These are phyloP conservation scores for Penicillium verrucosum DNA, from an alignment of 2,329 filamentous ascomycete genomes.

Conservation along the genomic window DNA sequence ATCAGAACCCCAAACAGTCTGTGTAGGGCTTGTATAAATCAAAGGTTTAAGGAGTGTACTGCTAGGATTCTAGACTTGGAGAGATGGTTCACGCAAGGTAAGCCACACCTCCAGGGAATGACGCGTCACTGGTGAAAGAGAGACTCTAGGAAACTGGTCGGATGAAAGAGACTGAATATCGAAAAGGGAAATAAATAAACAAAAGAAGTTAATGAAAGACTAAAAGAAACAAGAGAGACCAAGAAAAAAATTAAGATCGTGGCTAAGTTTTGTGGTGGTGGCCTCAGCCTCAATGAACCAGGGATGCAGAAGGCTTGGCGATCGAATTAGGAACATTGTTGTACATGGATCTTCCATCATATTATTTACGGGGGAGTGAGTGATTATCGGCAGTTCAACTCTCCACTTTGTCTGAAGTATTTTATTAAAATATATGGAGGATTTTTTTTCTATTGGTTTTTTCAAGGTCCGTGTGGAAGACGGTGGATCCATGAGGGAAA, in stretches of 20 bases:
- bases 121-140: slow-evolving; percentile 11
- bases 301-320: slow-evolving; percentile 12
- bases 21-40: neutral
- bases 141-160: slow-evolving; percentile 4
- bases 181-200: slow-evolving; percentile 1
- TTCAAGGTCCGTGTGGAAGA: neutral
- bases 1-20: neutral
- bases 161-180: slow-evolving; percentile 6
- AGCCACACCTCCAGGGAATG: slow-evolving; percentile 19
- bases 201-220: slow-evolving; percentile 17
- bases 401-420: neutral
- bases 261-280: slow-evolving; percentile 9
- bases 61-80: slow-evolving; percentile 1
- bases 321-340: neutral
- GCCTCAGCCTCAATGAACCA: slow-evolving; percentile 11
- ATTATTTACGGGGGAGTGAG: neutral
- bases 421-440: neutral
- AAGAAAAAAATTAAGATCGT: slow-evolving; percentile 5
- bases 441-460: neutral
- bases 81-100: slow-evolving; percentile 1
- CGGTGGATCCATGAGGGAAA: neutral
- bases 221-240: slow-evolving; percentile 2
- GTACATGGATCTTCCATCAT: no score
- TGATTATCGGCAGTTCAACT: neutral
- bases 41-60: slow-evolving; percentile 5